Conservation (phyloP, 176 grass and related monocot genomes). For the Tuctoria greenei region DNA sequence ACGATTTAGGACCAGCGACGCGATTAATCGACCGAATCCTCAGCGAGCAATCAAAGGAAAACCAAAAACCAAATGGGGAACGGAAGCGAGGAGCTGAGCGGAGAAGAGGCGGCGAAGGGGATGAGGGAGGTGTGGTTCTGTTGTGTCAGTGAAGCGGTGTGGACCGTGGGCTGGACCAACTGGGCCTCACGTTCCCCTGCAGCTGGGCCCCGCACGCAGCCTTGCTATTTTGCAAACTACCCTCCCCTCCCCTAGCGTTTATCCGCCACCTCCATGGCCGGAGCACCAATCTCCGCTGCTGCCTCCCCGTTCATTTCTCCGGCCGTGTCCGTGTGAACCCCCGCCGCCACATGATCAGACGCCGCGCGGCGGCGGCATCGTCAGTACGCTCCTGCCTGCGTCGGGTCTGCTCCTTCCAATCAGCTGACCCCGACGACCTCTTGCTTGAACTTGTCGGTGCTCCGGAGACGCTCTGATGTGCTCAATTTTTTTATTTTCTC, state of each 20-base stretch:
- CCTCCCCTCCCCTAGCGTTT: constrained; percentile 56
- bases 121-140: constrained; percentile 30
- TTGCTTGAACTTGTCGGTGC: constrained; percentile 31
- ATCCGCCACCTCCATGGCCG: constrained; percentile 47
- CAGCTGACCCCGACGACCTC: constrained; percentile 25
- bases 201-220: neutral
- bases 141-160: neutral
- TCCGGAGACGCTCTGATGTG: neutral
- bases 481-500: constrained; percentile 67
- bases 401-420: constrained; percentile 34
- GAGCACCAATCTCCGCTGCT: constrained; percentile 26
- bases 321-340: neutral
- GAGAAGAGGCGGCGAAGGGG: neutral
- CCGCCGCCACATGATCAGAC: constrained; percentile 30
- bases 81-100: no score
- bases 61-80: neutral
- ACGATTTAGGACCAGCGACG: neutral
- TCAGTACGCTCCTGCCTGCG: constrained; percentile 34
- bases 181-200: neutral
- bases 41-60: neutral
- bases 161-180: neutral
- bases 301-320: neutral
- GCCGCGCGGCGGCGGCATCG: constrained; percentile 34
- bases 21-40: neutral
- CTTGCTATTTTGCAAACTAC: neutral